These are phyloP conservation scores for Tolypocladium amazonense DNA, from an alignment of 2,329 filamentous ascomycete species.

Conservation along the genomic window DNA sequence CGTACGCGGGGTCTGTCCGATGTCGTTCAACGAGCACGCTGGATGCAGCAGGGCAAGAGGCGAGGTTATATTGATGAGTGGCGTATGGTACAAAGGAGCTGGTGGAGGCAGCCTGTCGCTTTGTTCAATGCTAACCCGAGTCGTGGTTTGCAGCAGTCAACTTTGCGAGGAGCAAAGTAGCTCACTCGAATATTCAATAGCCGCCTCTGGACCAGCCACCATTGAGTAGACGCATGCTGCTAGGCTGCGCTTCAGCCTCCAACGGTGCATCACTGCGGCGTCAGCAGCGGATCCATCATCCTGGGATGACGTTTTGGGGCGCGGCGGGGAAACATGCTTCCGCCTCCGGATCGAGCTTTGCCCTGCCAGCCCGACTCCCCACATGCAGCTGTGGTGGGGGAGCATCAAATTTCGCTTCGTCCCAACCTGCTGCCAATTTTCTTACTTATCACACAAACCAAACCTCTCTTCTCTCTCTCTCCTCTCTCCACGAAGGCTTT, in stretches of 20 bases:
- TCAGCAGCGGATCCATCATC: neutral
- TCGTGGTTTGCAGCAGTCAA: neutral
- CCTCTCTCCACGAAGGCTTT: neutral
- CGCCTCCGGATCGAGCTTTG: neutral
- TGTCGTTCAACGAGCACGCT: neutral
- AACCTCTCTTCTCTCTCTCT: constrained; percentile 11
- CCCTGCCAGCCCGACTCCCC: neutral
- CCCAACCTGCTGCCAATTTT: constrained; percentile 10
- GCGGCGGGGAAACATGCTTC: neutral
- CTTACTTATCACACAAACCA: constrained; percentile 4
- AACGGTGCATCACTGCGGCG: neutral
- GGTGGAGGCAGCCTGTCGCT: neutral
- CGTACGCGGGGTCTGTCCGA: neutral
- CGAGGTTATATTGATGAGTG: neutral
- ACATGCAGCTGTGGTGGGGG: constrained; percentile 7
- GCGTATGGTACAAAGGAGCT: neutral
- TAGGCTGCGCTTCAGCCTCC: neutral
- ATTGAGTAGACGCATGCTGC: neutral
- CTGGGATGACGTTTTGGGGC: neutral
- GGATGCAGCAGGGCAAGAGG: neutral
- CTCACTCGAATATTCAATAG: neutral
- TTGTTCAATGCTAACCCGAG: neutral
- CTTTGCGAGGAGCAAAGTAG: neutral
- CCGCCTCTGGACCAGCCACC: neutral
- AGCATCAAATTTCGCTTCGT: constrained; percentile 17